phyloP scores from a whole-genome alignment of 2,329 filamentous ascomycete species.

The Calonectria honghensis region DNA sequence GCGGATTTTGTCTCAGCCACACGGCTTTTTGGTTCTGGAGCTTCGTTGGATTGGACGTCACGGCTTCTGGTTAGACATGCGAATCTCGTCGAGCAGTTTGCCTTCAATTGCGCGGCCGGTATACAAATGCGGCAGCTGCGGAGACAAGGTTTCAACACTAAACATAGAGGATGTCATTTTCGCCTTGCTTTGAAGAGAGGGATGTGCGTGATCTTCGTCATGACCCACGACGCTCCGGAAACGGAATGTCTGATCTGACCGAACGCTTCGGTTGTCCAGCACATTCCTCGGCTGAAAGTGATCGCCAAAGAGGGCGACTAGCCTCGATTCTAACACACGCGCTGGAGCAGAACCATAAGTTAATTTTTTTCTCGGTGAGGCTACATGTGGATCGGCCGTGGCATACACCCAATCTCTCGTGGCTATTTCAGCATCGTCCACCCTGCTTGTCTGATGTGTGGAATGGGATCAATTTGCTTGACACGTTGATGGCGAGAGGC shows the following conservation, averaged over 20 bases:
- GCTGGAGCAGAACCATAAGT: background rate
- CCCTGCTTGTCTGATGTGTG: conserved; percentile 15
- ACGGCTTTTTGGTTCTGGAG: conserved; percentile 4
- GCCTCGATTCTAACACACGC: conserved; percentile 4
- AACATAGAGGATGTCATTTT: background rate
- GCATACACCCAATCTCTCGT: conserved; percentile 4
- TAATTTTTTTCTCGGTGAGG: conserved; percentile 8
- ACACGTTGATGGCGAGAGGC: background rate
- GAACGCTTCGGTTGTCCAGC: conserved; percentile 5
- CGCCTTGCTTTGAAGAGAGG: background rate
- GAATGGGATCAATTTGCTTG: conserved; percentile 4
- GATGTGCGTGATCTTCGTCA: background rate
- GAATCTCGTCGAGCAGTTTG: background rate
- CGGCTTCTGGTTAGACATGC: background rate
- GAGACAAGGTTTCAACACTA: conserved; percentile 28
- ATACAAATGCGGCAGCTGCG: conserved; percentile 33
- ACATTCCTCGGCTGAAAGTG: conserved; percentile 33
- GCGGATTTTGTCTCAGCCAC: conserved; percentile 34
- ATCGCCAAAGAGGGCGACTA: conserved; percentile 11
- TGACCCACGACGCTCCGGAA: conserved; percentile 4
- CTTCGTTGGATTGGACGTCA: background rate
- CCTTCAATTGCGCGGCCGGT: background rate
- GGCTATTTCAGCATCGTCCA: background rate
- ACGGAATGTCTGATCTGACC: conserved; percentile 24
- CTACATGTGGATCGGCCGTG: conserved; percentile 11